Base-by-base conservation (phyloP, 2,329 filamentous ascomycete genomes). In the Neofusicoccum kwambonambiense region DNA sequence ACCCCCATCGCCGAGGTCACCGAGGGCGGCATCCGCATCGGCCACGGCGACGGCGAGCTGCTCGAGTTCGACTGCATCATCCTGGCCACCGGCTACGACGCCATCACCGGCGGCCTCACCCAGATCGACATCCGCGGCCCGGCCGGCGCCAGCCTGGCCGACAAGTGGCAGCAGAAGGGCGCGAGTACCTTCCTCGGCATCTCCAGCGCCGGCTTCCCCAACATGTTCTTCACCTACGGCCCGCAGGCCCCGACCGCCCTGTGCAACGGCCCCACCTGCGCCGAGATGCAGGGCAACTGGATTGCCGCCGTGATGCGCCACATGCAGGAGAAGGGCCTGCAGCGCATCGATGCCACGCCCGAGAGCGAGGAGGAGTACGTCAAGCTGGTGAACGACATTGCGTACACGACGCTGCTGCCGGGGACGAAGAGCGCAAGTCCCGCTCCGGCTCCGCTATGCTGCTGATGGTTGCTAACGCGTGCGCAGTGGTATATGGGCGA, bases 221-320 rank as follows among this genome's bases (percentile, higher is more conserved):
- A 83, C 66, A 70, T 83, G 65, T 78, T 83, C 66, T 70, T 73
- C 50, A 67, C 67, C 3, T 87, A 87, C 70, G 56, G 56, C 0
- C 77, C 81, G 0, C 86, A 88, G n/a, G 83, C 78, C 0, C 86
- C 86, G 0, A 87, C 84, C 0, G 79, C 84, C 0, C 75, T 87
- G 73, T 70, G 78, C 69, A 89, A 88, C 68, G 86, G 85, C 0
- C 86, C 87, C 0, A 80, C 81, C 0, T 80, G 77, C 1, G 80
- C 83, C 7, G 83, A 87, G 67, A 70, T 85, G 1, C 86, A 89
- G 68, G 86, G 84, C 2, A 76, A 83, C 0, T 88, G 84, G 84
- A 82, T 87, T 63, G 76, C 78, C 15, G 80, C 84, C 52, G 72
- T 73, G 49, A 83, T 88, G 62, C 73, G 77, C 41, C 79, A 84